Base-by-base conservation (phyloP, 495 filamentous ascomycete species). In the Aspergillus carlsbadensis region DNA sequence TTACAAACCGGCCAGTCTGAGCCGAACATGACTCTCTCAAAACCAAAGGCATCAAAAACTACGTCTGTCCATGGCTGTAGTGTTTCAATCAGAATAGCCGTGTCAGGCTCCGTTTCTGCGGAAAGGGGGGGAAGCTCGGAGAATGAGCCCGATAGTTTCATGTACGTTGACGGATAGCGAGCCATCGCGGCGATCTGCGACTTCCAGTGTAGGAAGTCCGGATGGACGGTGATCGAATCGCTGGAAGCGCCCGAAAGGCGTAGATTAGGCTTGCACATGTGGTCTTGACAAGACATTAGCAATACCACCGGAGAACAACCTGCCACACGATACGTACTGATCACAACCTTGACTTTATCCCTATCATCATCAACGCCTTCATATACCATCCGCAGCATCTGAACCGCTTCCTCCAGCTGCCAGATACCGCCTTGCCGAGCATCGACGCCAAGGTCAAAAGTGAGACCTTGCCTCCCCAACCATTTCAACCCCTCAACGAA, bases 1-100 rank as follows among this genome's bases (percentile, higher is more conserved):
- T 87, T 89, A 71, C 91, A 93, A 4, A 96, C 87, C 2, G 90
- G 92, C 92, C 91, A 96, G 66, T 96, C 90, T 45, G 86, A 90
- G 5, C 86, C 92, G 68, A 91, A 96, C 85, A 96, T 91, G 52
- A 92, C 78, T 44, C 89, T 74, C n/a, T 74, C 66, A 1, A 86
- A 70, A 6, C 85, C 83, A 67, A 96, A 96, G 2, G 79, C 75
- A 17, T 84, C 81, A 35, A 93, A 74, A 0, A 90, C 68, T 5
- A 82, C 80, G 42, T 82, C 78, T 1, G 91, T 75, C 86, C 89
- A 94, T 1, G 84, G 85, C 46, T 70, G 70, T 4, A 87, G 56
- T 20, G 58, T 51, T 13, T 73, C 63, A 3, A 78, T 64, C 8
- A 85, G 57, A 13, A 57, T 58, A 20, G 74, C 63, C 11, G 81